Evolutionary conservation across 768 basidiomycete genomes (phyloP).

Genomic region (Suillus spraguei): DNA sequence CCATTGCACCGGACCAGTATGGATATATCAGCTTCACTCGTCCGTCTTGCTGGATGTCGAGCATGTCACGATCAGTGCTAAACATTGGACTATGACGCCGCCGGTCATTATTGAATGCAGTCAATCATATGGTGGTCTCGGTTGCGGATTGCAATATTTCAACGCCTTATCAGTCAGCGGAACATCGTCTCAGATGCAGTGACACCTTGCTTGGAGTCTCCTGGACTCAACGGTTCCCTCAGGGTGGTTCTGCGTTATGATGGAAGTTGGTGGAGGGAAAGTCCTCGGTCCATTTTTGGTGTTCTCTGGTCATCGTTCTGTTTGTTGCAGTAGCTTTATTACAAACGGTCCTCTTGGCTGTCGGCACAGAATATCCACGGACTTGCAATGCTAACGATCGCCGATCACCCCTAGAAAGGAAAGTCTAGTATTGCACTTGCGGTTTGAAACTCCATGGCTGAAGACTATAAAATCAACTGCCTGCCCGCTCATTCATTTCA

Average conservation of each 20-base stretch:
- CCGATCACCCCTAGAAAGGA: background rate
- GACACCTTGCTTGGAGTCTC: background rate
- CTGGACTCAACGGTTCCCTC: background rate
- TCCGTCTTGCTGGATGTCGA: background rate
- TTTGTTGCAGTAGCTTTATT: background rate
- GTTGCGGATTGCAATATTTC: background rate
- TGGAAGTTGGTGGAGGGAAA: background rate
- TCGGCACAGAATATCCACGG: background rate
- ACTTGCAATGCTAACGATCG: background rate
- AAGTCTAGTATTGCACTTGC: constrained; percentile 4
- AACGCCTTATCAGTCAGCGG: background rate
- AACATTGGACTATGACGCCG: background rate
- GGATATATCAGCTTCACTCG: background rate
- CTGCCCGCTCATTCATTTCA: background rate
- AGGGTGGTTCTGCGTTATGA: background rate
- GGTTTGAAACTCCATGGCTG: background rate
- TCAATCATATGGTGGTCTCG: background rate
- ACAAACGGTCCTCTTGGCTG: background rate
- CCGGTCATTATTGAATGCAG: background rate
- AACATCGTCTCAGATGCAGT: background rate
- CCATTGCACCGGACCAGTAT: background rate
- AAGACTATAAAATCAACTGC: background rate
- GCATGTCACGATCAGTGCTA: background rate
- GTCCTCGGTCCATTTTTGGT: background rate
- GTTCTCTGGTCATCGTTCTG: background rate